Evolutionary conservation across 768 basidiomycete genomes (phyloP).

Genomic region (Favolaschia claudopus): DNA sequence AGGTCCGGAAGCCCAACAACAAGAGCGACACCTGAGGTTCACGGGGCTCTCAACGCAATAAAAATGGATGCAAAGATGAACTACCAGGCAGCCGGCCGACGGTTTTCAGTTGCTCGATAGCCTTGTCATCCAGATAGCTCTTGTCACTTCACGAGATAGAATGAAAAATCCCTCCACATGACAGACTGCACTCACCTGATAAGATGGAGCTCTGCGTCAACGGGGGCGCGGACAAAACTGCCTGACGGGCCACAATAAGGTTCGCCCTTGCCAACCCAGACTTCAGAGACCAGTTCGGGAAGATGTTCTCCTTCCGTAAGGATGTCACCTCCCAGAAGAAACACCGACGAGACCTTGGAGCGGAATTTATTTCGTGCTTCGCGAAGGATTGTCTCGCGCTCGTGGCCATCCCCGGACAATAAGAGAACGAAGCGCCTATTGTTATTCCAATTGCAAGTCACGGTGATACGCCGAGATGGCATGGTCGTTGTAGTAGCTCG

Average conservation of each 20-base stretch:
- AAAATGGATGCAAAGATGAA: too few relatives aligned
- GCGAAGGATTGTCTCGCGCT: slow-evolving; percentile 37
- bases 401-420: slow-evolving; percentile 21
- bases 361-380: slow-evolving; percentile 49
- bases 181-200: slow-evolving; percentile 28
- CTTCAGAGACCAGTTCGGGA: slow-evolving; percentile 31
- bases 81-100: slow-evolving; percentile 34
- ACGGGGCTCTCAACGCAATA: too few relatives aligned
- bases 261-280: slow-evolving; percentile 45
- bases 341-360: slow-evolving; percentile 37
- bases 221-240: too few relatives aligned
- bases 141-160: slow-evolving; percentile 26
- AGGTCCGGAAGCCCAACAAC: slow-evolving; percentile 49
- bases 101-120: slow-evolving; percentile 40
- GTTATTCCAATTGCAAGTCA: slow-evolving; percentile 45
- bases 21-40: slow-evolving; percentile 30
- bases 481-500: slow-evolving; percentile 22
- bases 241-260: slow-evolving; percentile 41
- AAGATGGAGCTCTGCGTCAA: slow-evolving; percentile 37
- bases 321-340: slow-evolving; percentile 37
- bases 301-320: slow-evolving; percentile 30
- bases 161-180: slow-evolving; percentile 1
- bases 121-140: slow-evolving; percentile 41
- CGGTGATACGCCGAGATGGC: slow-evolving; percentile 40
- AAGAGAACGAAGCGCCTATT: slow-evolving; percentile 39